A percentile compares a stretch with the other conserved stretches of the same genome.
Evolutionary conservation across 2,329 filamentous ascomycete genomes (phyloP).

Genomic region (Raffaelea albimanens): DNA sequence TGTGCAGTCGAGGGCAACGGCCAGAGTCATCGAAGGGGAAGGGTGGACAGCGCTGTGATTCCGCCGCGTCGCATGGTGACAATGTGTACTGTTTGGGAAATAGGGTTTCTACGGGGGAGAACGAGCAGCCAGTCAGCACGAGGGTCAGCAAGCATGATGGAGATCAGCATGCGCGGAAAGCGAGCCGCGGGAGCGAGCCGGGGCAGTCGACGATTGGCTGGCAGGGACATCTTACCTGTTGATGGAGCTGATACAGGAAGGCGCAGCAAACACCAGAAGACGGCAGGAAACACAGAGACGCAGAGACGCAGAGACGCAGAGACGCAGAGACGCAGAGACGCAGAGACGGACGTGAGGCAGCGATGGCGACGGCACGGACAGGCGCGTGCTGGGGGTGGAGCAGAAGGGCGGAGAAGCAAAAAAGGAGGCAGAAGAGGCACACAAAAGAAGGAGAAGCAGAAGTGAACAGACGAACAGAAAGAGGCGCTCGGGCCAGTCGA

Average conservation of each 20-base stretch:
- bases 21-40: conserved; percentile 5
- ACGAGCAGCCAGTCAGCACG: background rate
- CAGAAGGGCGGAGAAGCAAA: background rate
- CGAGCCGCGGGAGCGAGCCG: no score
- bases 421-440: background rate
- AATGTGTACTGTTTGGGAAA: background rate
- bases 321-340: no score
- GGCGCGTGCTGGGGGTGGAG: background rate
- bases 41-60: conserved; percentile 1
- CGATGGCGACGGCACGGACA: background rate
- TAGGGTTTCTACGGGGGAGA: background rate
- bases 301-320: no score
- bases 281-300: no score
- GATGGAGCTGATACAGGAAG: no score
- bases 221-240: no score
- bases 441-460: background rate
- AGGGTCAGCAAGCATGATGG: no score
- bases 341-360: no score
- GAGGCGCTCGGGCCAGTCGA: background rate
- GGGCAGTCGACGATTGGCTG: no score
- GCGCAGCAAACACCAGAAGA: no score
- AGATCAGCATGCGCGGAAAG: no score
- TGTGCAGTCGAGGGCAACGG: background rate
- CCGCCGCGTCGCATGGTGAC: conserved; percentile 9
- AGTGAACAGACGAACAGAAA: background rate